Evolutionary conservation across 257 asterid genomes (phyloP), one percentile per base, ranked within the genome.

Genomic region (Solanum rostratum): DNA sequence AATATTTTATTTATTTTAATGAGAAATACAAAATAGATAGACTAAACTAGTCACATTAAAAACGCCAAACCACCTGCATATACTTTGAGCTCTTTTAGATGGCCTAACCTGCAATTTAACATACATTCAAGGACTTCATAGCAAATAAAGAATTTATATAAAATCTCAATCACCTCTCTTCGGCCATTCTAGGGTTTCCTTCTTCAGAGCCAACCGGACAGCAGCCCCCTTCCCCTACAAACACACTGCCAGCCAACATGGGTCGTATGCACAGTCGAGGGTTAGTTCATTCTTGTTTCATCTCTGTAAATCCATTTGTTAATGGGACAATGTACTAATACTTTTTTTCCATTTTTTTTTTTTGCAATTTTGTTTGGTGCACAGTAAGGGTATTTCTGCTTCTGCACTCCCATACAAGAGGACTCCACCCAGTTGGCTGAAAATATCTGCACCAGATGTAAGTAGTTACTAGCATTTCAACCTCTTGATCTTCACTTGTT

Each of bases 221-320:
- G 41, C 60, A 74, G 81, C 81, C 22, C 6, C 22, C 22, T 16
- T 1, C 5, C 46, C 14, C 81, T 85, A 87, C 66, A 82, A 83
- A 20, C 70, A 55, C 69, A 87, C 24, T 62, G 4, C 11, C 87
- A 81, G 88, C 87, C 80, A 79, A 85, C 92, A 92, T 92, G 95
- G 96, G 94, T 85, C 96, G 96, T 88, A 92, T 92, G 96, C 96
- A 92, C 89, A 92, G 96, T 87, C 62, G 91, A 85, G 96, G 96
- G 96, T 92, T 2, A 22, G 88, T 4, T 54, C 4, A 57, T 20
- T 80, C 59, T 57, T 73, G n/a, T 50, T 54, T 2, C 11, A 0
- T 73, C 33, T 33, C 30, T 80, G 13, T 78, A 14, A 20, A 60
- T 43, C 11, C 46, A 16, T 27, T 10, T 43, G 49, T 45, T 73